Conservation (phyloP, 805 yeast species). For the Lachancea dasiensis region DNA sequence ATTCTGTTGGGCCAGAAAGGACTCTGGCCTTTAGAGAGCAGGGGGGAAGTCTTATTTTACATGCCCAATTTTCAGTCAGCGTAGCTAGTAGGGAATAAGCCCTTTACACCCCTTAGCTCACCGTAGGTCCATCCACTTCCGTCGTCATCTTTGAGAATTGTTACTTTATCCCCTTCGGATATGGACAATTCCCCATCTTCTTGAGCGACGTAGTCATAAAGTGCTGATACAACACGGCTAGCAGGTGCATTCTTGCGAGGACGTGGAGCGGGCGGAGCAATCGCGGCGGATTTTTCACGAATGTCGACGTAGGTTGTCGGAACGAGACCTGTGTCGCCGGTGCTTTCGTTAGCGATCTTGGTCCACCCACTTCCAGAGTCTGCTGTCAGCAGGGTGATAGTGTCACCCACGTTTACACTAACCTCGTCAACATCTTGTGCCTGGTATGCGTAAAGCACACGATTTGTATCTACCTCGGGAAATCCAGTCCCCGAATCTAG, state of each 20-base stretch:
- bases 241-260: conserved; percentile 48
- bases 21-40: no score
- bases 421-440: conserved; percentile 76
- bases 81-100: conserved; percentile 78
- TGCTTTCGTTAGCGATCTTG: conserved; percentile 41
- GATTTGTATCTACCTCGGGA: conserved; percentile 18
- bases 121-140: conserved; percentile 96
- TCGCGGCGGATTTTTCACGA: conserved; percentile 20
- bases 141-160: conserved; percentile 62
- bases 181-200: conserved; percentile 77
- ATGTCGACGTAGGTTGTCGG: conserved; percentile 75
- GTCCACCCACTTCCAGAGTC: conserved; percentile 98
- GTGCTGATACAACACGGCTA: conserved; percentile 50
- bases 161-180: conserved; percentile 64
- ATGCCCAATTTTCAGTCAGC: conserved; percentile 42
- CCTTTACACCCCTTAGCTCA: conserved; percentile 57
- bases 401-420: conserved; percentile 54
- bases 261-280: conserved; percentile 38
- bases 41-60: no score
- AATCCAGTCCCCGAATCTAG: conserved; percentile 9
- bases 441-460: conserved; percentile 59
- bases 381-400: conserved; percentile 47
- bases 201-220: conserved; percentile 70
- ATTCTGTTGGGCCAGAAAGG: no score
- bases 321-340: conserved; percentile 64